Evolutionary conservation across 2,329 filamentous ascomycete species (phyloP), one percentile per base, ranked within the genome.

Genomic region (Fusarium multiceps): DNA sequence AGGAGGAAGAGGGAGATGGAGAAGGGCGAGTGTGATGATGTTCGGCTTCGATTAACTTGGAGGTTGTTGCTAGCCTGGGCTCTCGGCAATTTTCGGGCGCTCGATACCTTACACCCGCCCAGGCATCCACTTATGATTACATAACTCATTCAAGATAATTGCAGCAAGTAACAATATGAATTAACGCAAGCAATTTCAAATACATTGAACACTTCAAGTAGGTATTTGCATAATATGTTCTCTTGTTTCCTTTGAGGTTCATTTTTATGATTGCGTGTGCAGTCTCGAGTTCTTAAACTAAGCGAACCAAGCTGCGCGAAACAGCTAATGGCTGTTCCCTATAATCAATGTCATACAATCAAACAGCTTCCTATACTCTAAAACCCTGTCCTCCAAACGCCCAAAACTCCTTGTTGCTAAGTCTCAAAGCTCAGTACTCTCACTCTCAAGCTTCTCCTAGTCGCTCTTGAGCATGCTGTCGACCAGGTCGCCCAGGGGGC

Each of bases 391-490:
- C 66, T 50, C 18, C 23, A 48, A 70, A 70, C 67, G 67, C 67
- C 67, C 49, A 60, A 73, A 74, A 70, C 67, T 66, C 72, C 59
- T 25, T 60, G 48, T 60, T 56, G 46, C 59, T 59, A 60, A 61
- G 54, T 62, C 23, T 58, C 46, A 48, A 40, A 48, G 45, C 50
- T 53, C 55, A 51, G 49, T 56, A 28, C 28, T 57, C 54, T 62
- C 51, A 57, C 63, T 51, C 42, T 53, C 66, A 48, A 59, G 63
- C 43, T 55, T 66, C 66, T 51, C 66, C 86, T 75, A 97, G 79
- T 98, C 96, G 77, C 94, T 98, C 82, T 91, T 91, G 83, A 98
- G 82, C 94, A 99, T 99, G 80, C 93, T 98, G 79, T 99, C 96
- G 53, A 99, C 96, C 72, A 99, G 83, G 80, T 99, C 96, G 13